A percentile compares a stretch with the other conserved stretches of the same genome.
Evolutionary conservation across 768 basidiomycete genomes (phyloP).

Genomic region (Amanita pseudoporphyria): DNA sequence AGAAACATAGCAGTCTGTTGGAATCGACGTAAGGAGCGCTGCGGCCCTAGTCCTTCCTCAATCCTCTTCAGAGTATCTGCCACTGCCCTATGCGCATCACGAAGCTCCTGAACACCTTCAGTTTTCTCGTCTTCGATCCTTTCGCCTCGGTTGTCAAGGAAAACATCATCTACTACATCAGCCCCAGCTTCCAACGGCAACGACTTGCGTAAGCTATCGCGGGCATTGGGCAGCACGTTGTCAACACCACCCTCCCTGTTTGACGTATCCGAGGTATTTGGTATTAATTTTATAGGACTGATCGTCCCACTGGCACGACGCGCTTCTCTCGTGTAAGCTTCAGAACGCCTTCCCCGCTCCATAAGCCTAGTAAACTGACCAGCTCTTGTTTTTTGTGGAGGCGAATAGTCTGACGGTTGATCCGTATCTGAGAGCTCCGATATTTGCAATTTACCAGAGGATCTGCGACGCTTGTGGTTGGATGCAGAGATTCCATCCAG

Average conservation of each 20-base stretch:
- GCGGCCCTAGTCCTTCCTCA: background rate
- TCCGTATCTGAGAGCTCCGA: slow-evolving; percentile 13
- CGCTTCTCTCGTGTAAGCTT: slow-evolving; percentile 25
- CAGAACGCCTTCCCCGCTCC: slow-evolving; percentile 24
- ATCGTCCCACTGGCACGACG: slow-evolving; percentile 22
- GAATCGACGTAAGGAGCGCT: background rate
- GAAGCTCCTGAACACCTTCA: background rate
- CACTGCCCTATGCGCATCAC: background rate
- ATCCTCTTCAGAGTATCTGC: background rate
- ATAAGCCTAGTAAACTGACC: slow-evolving; percentile 22
- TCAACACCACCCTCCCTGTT: background rate
- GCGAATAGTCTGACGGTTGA: slow-evolving; percentile 18
- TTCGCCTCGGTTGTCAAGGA: background rate
- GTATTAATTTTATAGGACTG: slow-evolving; percentile 11
- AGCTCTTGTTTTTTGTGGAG: slow-evolving; percentile 21
- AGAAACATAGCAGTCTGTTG: slow-evolving; percentile 4
- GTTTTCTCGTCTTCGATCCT: background rate
- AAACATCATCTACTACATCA: background rate
- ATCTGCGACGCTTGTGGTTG: background rate
- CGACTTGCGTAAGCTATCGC: background rate
- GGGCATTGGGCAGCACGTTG: no score
- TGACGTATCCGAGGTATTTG: background rate
- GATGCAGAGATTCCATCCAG: background rate
- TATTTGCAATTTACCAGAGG: slow-evolving; percentile 12
- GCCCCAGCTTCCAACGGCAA: background rate